These are phyloP conservation scores for Xylaria sp. DNA, from an alignment of 2,329 filamentous ascomycete genomes.

Conservation along the genomic window DNA sequence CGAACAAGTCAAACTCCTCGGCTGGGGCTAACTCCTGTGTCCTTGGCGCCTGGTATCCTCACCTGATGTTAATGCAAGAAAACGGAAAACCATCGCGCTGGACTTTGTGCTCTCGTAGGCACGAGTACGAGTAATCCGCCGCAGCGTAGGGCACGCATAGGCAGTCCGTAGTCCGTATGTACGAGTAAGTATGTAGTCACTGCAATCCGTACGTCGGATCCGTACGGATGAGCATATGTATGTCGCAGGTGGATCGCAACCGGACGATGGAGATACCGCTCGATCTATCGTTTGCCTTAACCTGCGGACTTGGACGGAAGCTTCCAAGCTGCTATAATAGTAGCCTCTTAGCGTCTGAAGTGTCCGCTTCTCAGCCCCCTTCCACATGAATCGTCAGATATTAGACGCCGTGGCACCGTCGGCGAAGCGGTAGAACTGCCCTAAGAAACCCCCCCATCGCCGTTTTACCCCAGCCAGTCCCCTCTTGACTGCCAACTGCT, in stretches of 20 bases:
- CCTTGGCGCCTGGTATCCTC: not conserved
- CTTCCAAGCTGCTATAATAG: not conserved
- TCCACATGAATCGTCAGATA: not conserved
- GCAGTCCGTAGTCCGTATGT: too few species aligned
- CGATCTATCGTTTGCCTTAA: not conserved
- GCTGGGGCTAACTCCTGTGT: conserved; percentile 4
- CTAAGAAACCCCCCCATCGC: not conserved
- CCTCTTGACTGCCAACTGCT: too few species aligned
- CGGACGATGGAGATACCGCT: not conserved
- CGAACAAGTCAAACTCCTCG: conserved; percentile 9
- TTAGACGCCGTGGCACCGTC: not conserved
- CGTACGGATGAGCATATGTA: too few species aligned
- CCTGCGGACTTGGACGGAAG: not conserved
- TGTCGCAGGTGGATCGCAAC: too few species aligned
- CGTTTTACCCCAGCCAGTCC: too few species aligned
- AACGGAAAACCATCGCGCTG: not conserved
- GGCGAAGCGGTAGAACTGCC: not conserved
- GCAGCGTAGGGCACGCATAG: too few species aligned
- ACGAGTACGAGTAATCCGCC: too few species aligned
- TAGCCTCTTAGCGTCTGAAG: not conserved
- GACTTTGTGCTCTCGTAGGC: too few species aligned
- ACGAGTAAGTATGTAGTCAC: too few species aligned
- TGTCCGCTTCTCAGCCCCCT: not conserved
- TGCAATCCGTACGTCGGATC: too few species aligned
- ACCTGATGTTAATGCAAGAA: conserved; percentile 1